A percentile compares a stretch with the other conserved stretches of the same genome.
Evolutionary conservation across 192 early-diverging fungal species (phyloP).

Genomic region (Mortierella hygrophila): DNA sequence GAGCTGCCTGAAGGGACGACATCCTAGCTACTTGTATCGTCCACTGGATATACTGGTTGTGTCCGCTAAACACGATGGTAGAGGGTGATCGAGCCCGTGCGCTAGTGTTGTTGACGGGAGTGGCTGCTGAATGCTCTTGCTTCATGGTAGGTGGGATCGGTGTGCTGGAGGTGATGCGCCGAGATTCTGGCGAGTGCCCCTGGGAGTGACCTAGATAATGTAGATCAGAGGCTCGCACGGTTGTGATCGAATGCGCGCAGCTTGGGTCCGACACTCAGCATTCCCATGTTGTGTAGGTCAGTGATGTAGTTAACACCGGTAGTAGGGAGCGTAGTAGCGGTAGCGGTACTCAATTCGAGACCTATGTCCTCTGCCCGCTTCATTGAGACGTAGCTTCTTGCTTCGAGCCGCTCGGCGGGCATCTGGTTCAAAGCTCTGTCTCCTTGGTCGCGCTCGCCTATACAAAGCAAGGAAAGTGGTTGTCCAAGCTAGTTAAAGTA

Average conservation of each 20-base stretch:
- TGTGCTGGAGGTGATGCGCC: neutral
- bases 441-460: too few relatives aligned
- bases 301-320: neutral
- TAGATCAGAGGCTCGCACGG: slow-evolving; percentile 23
- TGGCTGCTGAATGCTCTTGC: neutral
- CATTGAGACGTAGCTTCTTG: slow-evolving; percentile 5
- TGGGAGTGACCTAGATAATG: slow-evolving; percentile 6
- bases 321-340: neutral
- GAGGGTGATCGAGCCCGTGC: neutral
- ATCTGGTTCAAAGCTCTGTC: neutral
- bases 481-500: too few relatives aligned
- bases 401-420: neutral
- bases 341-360: neutral
- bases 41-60: too few relatives aligned
- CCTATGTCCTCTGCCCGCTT: neutral
- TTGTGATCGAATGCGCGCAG: slow-evolving; percentile 8
- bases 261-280: neutral
- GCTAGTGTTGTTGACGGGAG: too few relatives aligned
- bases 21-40: too few relatives aligned
- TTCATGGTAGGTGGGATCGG: too few relatives aligned
- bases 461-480: too few relatives aligned
- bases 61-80: neutral
- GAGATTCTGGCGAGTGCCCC: slow-evolving; percentile 4
- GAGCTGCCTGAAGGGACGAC: too few relatives aligned
- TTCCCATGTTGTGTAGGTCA: neutral